These are phyloP conservation scores for Ramaria rubella DNA, from an alignment of 768 basidiomycete species.

Conservation along the genomic window DNA sequence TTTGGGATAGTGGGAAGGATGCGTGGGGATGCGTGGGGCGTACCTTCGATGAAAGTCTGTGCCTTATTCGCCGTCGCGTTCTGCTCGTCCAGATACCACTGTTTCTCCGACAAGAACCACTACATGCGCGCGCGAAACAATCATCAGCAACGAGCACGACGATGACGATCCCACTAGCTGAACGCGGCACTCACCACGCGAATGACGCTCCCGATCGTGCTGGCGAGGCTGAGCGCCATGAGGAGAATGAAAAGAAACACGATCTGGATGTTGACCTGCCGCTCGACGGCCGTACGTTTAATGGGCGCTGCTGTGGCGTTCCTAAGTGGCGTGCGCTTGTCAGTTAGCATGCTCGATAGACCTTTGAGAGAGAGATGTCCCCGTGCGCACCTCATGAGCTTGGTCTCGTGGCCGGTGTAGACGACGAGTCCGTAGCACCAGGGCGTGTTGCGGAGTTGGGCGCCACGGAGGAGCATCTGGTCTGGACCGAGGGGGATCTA, in stretches of 20 bases:
- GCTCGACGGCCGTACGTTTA: conserved; percentile 93
- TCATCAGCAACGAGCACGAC: background rate
- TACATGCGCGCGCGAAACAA: conserved; percentile 19
- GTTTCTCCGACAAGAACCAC: conserved; percentile 82
- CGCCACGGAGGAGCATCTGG: conserved; percentile 88
- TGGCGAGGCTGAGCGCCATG: conserved; percentile 81
- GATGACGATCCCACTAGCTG: background rate
- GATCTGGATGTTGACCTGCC: conserved; percentile 94
- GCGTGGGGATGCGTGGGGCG: conserved; percentile 6
- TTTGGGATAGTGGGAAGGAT: conserved; percentile 12
- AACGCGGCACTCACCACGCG: conserved; percentile 46
- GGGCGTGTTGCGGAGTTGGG: conserved; percentile 91
- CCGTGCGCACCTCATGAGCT: conserved; percentile 95
- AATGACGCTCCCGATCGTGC: conserved; percentile 88
- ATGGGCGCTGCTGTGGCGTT: conserved; percentile 68
- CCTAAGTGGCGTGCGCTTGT: conserved; percentile 33
- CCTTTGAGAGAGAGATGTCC: conserved; percentile 58
- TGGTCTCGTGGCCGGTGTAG: conserved; percentile 97
- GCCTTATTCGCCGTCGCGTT: conserved; percentile 59
- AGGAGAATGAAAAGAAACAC: conserved; percentile 89
- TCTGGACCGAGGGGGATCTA: conserved; percentile 92
- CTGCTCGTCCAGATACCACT: conserved; percentile 84
- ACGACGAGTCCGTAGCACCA: conserved; percentile 95
- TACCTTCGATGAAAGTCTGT: conserved; percentile 80
- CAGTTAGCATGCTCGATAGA: background rate